Evolutionary conservation across 257 asterid species (phyloP), one percentile per base, ranked within the genome.

Genomic region (Capsicum pubescens): DNA sequence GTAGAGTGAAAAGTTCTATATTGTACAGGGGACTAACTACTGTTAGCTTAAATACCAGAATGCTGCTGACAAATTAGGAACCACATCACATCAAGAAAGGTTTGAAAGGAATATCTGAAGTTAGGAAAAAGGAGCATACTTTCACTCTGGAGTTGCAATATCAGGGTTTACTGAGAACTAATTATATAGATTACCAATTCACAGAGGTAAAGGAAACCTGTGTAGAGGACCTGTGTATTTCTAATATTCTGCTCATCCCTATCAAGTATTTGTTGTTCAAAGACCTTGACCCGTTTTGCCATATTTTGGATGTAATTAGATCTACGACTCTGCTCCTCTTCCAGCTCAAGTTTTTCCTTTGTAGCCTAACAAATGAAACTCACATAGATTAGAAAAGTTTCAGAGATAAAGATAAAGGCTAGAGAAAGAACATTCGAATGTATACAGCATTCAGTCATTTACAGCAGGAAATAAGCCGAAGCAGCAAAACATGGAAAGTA

Each of bases 201-300:
- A 71, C 74, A 21, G 64, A 61, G 84, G 85, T 46, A 46, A 82
- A 82, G 82, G 61, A 86, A 54, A 54, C n/a, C 82, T 54, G 32
- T 7, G 81, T 54, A 54, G 32, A 8, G 15, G 42, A 94, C 99
- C 95, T 96, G 98, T 19, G 99, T 92, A 84, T 88, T 89, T 84
- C 89, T 89, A 54, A 79, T 82, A 87, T 88, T 91, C 90, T 92
- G 97, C 89, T 91, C 95, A 60, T 86, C 91, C 70, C 88, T 82
- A 79, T 93, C 97, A 83, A 86, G 90, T 84, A 93, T 93, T 91
- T 92, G 97, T 80, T 86, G 87, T 82, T 95, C 93, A 82, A 90
- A 88, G 57, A 80, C 82, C 86, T 91, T 88, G 80, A 88, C 89
- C 81, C 86, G 92, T 82, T 87, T 88, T 86, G 57, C 87, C 89